Conservation (phyloP, 345 rosid species). For the Cardamine chenopodiifolia region DNA sequence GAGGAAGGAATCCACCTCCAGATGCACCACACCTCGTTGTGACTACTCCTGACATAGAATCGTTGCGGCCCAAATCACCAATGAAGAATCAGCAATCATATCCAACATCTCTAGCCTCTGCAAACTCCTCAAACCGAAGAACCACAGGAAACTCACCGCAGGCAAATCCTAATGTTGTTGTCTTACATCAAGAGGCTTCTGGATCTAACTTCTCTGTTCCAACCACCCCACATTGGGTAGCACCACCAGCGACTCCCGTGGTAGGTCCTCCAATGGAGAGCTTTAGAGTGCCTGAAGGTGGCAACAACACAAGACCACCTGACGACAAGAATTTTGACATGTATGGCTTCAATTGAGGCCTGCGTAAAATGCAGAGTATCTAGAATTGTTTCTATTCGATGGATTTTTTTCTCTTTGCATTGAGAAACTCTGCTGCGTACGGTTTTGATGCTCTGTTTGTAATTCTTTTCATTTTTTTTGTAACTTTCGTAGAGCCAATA, state of each 20-base stretch:
- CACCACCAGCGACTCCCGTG: conserved; percentile 22
- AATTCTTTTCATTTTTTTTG: conserved; percentile 15
- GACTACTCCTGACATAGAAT: conserved; percentile 86
- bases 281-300: conserved; percentile 61
- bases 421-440: conserved; percentile 21
- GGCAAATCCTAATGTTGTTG: conserved; percentile 56
- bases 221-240: conserved; percentile 48
- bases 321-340: conserved; percentile 42
- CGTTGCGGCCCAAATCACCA: conserved; percentile 92
- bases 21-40: conserved; percentile 85
- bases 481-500: conserved; percentile 7
- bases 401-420: conserved; percentile 16
- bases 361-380: conserved; percentile 13
- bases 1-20: conserved; percentile 94
- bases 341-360: conserved; percentile 32
- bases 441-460: conserved; percentile 34
- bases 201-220: conserved; percentile 66
- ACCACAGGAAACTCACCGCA: conserved; percentile 74
- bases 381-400: conserved; percentile 15
- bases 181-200: conserved; percentile 66
- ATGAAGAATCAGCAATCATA: conserved; percentile 91
- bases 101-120: conserved; percentile 62
- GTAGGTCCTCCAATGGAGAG: conserved; percentile 64
- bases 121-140: conserved; percentile 67
- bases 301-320: conserved; percentile 44